Evolutionary conservation across 176 grass and related monocot species (phyloP), one percentile per base, ranked within the genome.

Genomic region (Paspalum vaginatum): DNA sequence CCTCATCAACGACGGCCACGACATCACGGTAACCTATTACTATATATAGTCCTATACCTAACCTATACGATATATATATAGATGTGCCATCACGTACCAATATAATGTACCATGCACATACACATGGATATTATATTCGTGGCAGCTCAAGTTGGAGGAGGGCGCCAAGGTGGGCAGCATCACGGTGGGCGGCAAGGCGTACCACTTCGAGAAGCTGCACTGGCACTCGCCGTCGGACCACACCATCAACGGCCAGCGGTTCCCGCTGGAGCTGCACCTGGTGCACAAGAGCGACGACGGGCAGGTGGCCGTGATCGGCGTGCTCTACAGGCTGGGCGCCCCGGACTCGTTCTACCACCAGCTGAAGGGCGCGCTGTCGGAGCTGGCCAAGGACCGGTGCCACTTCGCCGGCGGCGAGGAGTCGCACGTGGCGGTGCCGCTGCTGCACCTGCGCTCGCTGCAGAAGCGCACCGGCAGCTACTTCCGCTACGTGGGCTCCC

Each of bases 201-300:
- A 91, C 69, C 46, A 0, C 64, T 38, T 98, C 56, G 73, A 62
- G 7, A 43, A 51, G 2, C 25, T 91, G 68, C 89, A 88, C 66
- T 94, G 92, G 95, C 95, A 94, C 81, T 40, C 66, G 11, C 95
- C 95, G 13, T 87, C 90, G 16, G 95, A 98, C 88, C 95, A 98
- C 88, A 91, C 90, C 59, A 80, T 98, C 45, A 70, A 98, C 40
- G 92, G 95, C 22, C 20, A 82, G 86, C 76, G 86, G 84, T 91
- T 65, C 27, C 85, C 95, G 0, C 4, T 91, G 39, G 95, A 98
- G 90, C 8, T 93, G n/a, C 90, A 98, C 26, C 21, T 98, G 49
- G 37, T 98, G 2, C 95, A 98, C 75, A 63, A 50, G 81, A 81
- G 24, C 42, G 68, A 63, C 21, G 85, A 90, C 0, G 84, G 78